Evolutionary conservation across 257 asterid genomes (phyloP), one percentile per base, ranked within the genome.

Genomic region (Jasminum sambac): DNA sequence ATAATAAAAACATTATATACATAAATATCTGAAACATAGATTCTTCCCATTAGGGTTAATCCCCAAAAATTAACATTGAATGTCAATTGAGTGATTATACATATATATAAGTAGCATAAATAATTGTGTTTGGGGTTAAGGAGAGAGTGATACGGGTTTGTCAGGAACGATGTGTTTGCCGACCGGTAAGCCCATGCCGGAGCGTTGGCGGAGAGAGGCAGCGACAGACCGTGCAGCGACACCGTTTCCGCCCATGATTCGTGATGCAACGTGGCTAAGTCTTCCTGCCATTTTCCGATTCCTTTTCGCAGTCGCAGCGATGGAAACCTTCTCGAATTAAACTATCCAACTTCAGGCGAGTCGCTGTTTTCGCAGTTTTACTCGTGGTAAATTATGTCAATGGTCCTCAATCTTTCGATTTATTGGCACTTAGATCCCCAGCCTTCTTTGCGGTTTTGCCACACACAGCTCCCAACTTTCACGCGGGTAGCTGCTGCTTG

Each of bases 101-200:
- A 55, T 52, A 52, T 21, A 52, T 17, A 21, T 52, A 52, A n/a
- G n/a, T n/a, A n/a, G n/a, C n/a, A n/a, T 3, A 52, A 9, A 52
- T 21, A 52, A 52, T 52, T 9, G 30, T 19, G 34, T 52, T n/a
- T 11, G 61, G 19, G 16, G 61, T 52, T 21, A 8, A 26, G 30
- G 16, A 52, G 61, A 52, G 30, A 52, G 61, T 52, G 30, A 19
- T 52, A 93, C 97, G 65, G 97, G 98, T 68, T 79, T 90, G 67
- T 89, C 88, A 14, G 98, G 98, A 64, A 93, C 97, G 71, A 87
- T 84, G 77, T 89, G 98, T 78, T 87, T 89, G 36, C 98, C 97
- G 67, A 89, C 97, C 57, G 96, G 96, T 64, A 90, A 94, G 30
- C 98, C 96, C 98, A 93, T 90, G 68, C 97, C 97, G 76, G 98